Evolutionary conservation across 306 rosid species (phyloP), one percentile per base, ranked within the genome.

Genomic region (Styphnolobium japonicum): DNA sequence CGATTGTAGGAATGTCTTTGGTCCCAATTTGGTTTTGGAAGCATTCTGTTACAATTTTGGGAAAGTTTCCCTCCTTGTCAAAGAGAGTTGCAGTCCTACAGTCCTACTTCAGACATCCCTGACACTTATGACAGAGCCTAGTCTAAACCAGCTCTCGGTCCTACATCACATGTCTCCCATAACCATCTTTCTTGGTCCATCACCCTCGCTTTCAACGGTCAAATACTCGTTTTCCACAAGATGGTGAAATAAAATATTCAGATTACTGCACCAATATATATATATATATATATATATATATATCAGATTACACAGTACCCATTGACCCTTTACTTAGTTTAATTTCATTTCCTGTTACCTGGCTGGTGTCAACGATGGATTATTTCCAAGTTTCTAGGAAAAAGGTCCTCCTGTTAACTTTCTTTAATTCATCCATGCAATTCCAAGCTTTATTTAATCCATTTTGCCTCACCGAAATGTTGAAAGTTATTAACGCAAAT

Each of bases 1-100:
- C 6, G 16, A 51, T n/a, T 2, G 6, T 33, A 16, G 68, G 67
- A 51, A 80, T 72, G 78, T 73, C 64, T 55, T 67, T 12, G 87
- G 81, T 65, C 22, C 83, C 52, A 42, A 6, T 6, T 0, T 7
- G 22, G 22, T 0, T 14, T 34, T 64, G 14, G 3, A n/a, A 16
- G 69, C 6, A 12, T 46, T 66, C 3, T 37, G 36, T 57, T 31
- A 34, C 21, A 10, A 63, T 48, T 61, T n/a, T 11, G 34, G 80
- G 25, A 16, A 45, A 75, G 29, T 60, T 31, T 11, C 19, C 33
- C 46, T 10, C 46, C 31, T 34, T 34, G 12, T 34, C 31, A 5
- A 34, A 18, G 18, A 19, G 64, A 18, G 64, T 9, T 42, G n/a
- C 15, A 12, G 10, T 73, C 40, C 10, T 40, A 21, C 15, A 12